phyloP scores from a whole-genome alignment of 116 monocot species.

The Cymodocea nodosa region DNA sequence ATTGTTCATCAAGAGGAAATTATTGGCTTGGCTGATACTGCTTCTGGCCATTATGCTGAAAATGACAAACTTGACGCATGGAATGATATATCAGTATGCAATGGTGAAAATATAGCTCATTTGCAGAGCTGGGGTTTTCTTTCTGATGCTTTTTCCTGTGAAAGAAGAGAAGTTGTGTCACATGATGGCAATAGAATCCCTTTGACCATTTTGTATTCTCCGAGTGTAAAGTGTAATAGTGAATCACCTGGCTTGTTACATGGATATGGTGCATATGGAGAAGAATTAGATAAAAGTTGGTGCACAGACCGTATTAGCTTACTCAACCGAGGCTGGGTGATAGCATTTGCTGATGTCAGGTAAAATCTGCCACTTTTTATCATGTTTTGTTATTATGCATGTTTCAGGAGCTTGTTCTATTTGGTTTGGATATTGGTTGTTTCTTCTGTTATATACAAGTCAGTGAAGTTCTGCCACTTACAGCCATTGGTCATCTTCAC shows the following conservation, averaged over 20 bases:
- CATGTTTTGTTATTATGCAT: too few relatives aligned
- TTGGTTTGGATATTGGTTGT: not conserved
- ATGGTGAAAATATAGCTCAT: conserved; percentile 16
- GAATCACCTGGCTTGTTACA: conserved; percentile 65
- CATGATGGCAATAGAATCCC: conserved; percentile 70
- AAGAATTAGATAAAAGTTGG: conserved; percentile 87
- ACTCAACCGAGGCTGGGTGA: conserved; percentile 78
- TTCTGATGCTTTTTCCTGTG: conserved; percentile 45
- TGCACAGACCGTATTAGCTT: conserved; percentile 62
- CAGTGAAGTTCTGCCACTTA: not conserved
- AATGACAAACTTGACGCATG: conserved; percentile 9
- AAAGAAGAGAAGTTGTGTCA: conserved; percentile 65
- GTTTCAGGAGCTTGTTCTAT: not conserved
- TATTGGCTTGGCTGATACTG: conserved; percentile 19
- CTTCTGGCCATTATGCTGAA: conserved; percentile 5
- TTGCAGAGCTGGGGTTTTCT: conserved; percentile 38
- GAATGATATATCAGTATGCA: not conserved
- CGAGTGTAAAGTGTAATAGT: conserved; percentile 14
- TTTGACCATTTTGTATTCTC: conserved; percentile 63
- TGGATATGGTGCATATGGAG: conserved; percentile 98
- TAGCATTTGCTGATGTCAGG: conserved; percentile 99
- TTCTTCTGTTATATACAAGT: not conserved
- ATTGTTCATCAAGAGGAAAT: conserved; percentile 76
- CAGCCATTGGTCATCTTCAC: too few relatives aligned
- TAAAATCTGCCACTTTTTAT: conserved; percentile 7